Conservation (phyloP, 306 rosid species). For the Lathyrus sativus region DNA sequence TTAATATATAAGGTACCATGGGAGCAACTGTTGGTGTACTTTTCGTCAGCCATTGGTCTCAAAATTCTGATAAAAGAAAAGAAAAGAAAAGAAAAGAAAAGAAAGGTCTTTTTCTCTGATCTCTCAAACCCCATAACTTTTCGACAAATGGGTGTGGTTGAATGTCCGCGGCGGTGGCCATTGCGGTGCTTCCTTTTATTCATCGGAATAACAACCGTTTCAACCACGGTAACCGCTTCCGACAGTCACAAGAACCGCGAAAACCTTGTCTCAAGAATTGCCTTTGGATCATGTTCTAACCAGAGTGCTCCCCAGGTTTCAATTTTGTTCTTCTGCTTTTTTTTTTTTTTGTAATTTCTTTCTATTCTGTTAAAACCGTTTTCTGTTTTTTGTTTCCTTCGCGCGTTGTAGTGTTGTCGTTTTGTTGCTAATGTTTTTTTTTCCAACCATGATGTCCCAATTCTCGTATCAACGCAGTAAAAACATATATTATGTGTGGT, state of each 20-base stretch:
- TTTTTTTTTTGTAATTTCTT: neutral
- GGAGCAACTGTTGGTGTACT: neutral
- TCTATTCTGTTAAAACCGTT: neutral
- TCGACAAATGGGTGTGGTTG: slow-evolving; percentile 43
- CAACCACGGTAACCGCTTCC: slow-evolving; percentile 38
- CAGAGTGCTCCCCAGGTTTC: slow-evolving; percentile 72
- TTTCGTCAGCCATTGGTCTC: slow-evolving; percentile 13
- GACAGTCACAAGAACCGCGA: slow-evolving; percentile 38
- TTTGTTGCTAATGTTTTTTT: slow-evolving; percentile 6
- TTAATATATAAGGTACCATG: too few species aligned
- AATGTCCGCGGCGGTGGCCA: slow-evolving; percentile 38
- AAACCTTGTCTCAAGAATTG: slow-evolving; percentile 61
- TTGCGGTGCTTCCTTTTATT: slow-evolving; percentile 39
- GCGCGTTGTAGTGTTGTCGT: neutral
- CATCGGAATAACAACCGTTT: slow-evolving; percentile 32
- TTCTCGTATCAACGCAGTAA: slow-evolving; percentile 22
- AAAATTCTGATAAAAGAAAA: slow-evolving; percentile 19
- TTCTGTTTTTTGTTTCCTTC: slow-evolving; percentile 3
- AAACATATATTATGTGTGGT: neutral
- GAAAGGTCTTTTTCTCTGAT: slow-evolving; percentile 17
- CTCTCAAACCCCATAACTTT: slow-evolving; percentile 16
- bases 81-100: neutral
- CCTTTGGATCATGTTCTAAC: slow-evolving; percentile 84
- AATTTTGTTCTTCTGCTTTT: neutral
- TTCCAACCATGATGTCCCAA: slow-evolving; percentile 33